These are phyloP conservation scores for Daldinia decipiens DNA, from an alignment of 495 filamentous ascomycete genomes.

Conservation along the genomic window DNA sequence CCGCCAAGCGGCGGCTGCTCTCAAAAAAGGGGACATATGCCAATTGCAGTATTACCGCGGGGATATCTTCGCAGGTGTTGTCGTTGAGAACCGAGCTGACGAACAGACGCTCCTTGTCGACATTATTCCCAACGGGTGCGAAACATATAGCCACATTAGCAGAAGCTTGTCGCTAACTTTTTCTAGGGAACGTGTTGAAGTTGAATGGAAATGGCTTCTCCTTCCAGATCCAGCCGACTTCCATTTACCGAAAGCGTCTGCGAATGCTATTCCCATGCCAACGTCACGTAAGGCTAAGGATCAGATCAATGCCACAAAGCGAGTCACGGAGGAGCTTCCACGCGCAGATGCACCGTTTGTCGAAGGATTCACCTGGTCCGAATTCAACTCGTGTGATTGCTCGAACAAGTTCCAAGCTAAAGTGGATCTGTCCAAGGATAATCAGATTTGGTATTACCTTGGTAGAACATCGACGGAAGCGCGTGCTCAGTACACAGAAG, in stretches of 20 bases:
- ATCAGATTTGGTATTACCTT: slow-evolving; percentile 91
- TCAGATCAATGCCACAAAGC: slow-evolving; percentile 64
- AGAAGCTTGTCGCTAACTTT: slow-evolving; percentile 36
- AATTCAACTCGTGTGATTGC: slow-evolving; percentile 73
- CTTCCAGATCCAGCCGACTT: slow-evolving; percentile 72
- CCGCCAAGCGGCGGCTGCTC: slow-evolving; percentile 70
- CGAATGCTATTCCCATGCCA: slow-evolving; percentile 66
- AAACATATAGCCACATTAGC: slow-evolving; percentile 34
- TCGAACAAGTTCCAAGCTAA: slow-evolving; percentile 56
- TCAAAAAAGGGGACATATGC: slow-evolving; percentile 79
- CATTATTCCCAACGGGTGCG: slow-evolving; percentile 87
- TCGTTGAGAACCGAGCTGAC: slow-evolving; percentile 84
- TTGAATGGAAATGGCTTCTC: slow-evolving; percentile 82
- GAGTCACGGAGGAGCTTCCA: slow-evolving; percentile 68
- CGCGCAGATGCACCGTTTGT: slow-evolving; percentile 76
- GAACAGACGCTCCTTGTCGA: slow-evolving; percentile 82
- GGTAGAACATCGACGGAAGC: slow-evolving; percentile 88
- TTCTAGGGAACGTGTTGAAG: slow-evolving; percentile 67
- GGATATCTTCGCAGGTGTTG: slow-evolving; percentile 90
- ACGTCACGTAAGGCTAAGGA: slow-evolving; percentile 65
- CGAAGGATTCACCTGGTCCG: slow-evolving; percentile 77
- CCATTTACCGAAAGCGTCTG: slow-evolving; percentile 70
- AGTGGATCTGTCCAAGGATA: slow-evolving; percentile 72
- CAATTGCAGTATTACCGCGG: slow-evolving; percentile 86
- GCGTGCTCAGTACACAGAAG: slow-evolving; percentile 90